phyloP scores from a whole-genome alignment of 306 rosid species.

The Trifolium fragiferum region DNA sequence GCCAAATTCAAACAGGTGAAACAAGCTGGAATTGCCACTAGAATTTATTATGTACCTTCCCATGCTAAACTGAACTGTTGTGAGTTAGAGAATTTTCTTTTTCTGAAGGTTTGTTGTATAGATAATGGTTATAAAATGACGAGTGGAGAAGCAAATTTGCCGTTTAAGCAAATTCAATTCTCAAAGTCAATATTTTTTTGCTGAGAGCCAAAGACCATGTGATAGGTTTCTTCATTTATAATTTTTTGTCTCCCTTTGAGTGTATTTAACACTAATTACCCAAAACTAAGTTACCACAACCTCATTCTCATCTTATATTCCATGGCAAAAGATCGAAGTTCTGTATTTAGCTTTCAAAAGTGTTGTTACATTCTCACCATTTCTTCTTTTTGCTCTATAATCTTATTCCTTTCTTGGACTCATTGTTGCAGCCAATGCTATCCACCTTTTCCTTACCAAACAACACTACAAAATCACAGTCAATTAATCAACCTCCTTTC shows the following conservation, averaged over 20 bases:
- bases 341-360: conserved; percentile 46
- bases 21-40: too few species aligned
- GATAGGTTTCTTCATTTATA: conserved; percentile 21
- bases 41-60: conserved; percentile 2
- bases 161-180: conserved; percentile 23
- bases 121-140: background rate
- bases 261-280: background rate
- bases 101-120: too few species aligned
- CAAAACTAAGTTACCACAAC: background rate
- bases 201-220: conserved; percentile 3
- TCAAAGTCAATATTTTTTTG: conserved; percentile 27
- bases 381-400: conserved; percentile 49
- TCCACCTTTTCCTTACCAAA: conserved; percentile 41
- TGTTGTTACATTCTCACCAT: conserved; percentile 45
- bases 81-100: too few species aligned
- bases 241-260: conserved; percentile 11
- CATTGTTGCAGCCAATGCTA: conserved; percentile 48
- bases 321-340: conserved; percentile 53
- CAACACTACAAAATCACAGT: conserved; percentile 41
- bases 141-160: background rate
- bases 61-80: background rate
- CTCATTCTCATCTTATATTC: conserved; percentile 24
- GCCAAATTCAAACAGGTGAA: conserved; percentile 6
- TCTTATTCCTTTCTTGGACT: conserved; percentile 57
- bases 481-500: conserved; percentile 55